Base-by-base conservation (phyloP, 352 stramenopile genomes). In the Phytophthora nicotianae region DNA sequence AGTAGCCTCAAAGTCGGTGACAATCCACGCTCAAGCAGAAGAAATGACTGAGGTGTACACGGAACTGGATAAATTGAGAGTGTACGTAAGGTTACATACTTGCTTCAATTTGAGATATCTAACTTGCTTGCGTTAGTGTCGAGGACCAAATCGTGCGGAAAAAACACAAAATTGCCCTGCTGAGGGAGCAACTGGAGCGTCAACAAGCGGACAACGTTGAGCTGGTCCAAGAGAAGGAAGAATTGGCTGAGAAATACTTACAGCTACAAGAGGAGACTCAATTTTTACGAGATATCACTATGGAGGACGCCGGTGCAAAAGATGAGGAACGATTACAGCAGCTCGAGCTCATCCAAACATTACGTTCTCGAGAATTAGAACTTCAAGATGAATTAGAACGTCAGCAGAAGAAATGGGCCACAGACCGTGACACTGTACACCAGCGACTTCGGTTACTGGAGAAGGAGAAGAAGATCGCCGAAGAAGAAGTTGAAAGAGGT, bases 41-140 rank as follows among this genome's bases (percentile, higher is more conserved):
- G 76, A 95, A 26, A 80, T 94, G 46, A 66, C 86, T 4, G 64
- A 79, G 16, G 46, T 88, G 0, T 81, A 87, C 13, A 56, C 68
- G 4, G 79, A 90, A 51, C 49, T 93, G 2, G 80, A 92, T 33
- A 73, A 87, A 29, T 65, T 92, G 17, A 63, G 17, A 50, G 45
- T 71, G 66, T 74, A 58, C 47, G 66, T 62, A 16, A 29, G 16
- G 21, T 21, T 55, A 3, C 11, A 19, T 13, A 9, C 33, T 52
- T 50, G 9, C 26, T 13, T 13, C 7, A 19, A 27, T 21, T 0
- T 43, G n/a, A 14, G 16, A 8, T 16, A 9, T 24, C 37, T 66
- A 4, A 56, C 26, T 21, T 35, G 33, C n/a, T n/a, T 48, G 37
- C 26, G 10, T 6, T 54, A 83, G 74, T 33, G 45, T 74, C 2